A percentile compares a stretch with the other conserved stretches of the same genome.
These are phyloP conservation scores for Aspergillus fumigatus DNA, from an alignment of 2,329 filamentous ascomycete genomes.

Conservation along the genomic window DNA sequence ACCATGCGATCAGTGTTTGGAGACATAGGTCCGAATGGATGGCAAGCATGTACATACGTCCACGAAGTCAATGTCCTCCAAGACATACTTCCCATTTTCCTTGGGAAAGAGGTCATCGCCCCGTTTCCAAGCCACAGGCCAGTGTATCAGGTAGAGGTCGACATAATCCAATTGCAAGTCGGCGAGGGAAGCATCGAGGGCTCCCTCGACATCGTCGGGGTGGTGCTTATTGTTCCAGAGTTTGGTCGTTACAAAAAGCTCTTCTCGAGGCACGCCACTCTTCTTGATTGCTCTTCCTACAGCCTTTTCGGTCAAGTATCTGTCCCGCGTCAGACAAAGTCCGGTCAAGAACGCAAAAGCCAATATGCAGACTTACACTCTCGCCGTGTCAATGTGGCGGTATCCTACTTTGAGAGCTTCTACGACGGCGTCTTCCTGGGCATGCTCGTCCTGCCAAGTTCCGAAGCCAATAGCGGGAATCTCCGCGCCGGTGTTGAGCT, in stretches of 20 bases:
- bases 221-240: constrained; percentile 63
- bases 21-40: background rate
- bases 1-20: background rate
- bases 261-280: constrained; percentile 58
- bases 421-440: constrained; percentile 46
- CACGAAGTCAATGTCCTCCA: constrained; percentile 46
- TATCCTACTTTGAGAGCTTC: constrained; percentile 50
- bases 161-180: constrained; percentile 63
- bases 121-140: constrained; percentile 52
- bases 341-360: background rate
- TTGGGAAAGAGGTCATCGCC: constrained; percentile 47
- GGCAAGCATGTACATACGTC: constrained; percentile 33
- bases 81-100: constrained; percentile 38
- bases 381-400: constrained; percentile 51
- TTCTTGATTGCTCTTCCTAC: constrained; percentile 62
- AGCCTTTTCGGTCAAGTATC: constrained; percentile 62
- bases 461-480: constrained; percentile 50
- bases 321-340: constrained; percentile 13
- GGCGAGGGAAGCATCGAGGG: constrained; percentile 57
- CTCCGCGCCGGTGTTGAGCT: constrained; percentile 45
- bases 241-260: constrained; percentile 65
- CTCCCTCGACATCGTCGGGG: constrained; percentile 58
- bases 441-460: constrained; percentile 51
- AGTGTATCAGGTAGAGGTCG: constrained; percentile 68
- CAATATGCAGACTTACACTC: constrained; percentile 30